Evolutionary conservation across 768 basidiomycete species (phyloP), one percentile per base, ranked within the genome.

Genomic region (Leccinum longicurvipes): DNA sequence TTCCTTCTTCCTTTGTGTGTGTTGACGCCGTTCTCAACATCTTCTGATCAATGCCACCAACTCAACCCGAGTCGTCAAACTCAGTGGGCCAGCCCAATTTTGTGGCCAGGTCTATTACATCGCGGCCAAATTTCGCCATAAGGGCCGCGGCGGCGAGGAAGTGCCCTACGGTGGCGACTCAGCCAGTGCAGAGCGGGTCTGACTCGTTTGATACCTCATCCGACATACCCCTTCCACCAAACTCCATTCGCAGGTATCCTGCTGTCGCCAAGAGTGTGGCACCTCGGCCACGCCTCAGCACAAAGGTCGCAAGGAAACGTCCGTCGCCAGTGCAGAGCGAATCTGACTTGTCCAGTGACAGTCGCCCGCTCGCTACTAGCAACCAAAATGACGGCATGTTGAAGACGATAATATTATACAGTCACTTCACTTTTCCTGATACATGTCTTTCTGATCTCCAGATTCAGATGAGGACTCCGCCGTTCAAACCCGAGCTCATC

Each of bases 131-230:
- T 29, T 17, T 47, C 27, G 10, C 9, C 49, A 1, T n/a, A 10
- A 66, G 56, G 54, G 59, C 61, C 11, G 57, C 61, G 14, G 57
- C 61, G 14, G 39, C 39, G 39, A 63, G 66, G 42, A 67, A 67
- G 28, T 2, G 27, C 47, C 10, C 28, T n/a, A 27, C 47, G 19
- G n/a, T 11, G 19, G 39, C n/a, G 19, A 41, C 10, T n/a, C 36
- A 24, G 46, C 8, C 32, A n/a, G 27, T 2, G 14, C 12, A 57
- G 39, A 25, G 7, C 15, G 24, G 17, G 31, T 54, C 63, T 8
- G 57, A 49, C 23, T 50, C 55, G 21, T 53, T 63, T 19, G 63
- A 60, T 21, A 19, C 47, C n/a, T n/a, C n/a, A 28, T 47, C 28
- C 9, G 28, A 47, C 19, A 25, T 41, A 11, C 39, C 39, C 19